Base-by-base conservation (phyloP, 2,329 filamentous ascomycete genomes). In the Curvularia eragrostidis region DNA sequence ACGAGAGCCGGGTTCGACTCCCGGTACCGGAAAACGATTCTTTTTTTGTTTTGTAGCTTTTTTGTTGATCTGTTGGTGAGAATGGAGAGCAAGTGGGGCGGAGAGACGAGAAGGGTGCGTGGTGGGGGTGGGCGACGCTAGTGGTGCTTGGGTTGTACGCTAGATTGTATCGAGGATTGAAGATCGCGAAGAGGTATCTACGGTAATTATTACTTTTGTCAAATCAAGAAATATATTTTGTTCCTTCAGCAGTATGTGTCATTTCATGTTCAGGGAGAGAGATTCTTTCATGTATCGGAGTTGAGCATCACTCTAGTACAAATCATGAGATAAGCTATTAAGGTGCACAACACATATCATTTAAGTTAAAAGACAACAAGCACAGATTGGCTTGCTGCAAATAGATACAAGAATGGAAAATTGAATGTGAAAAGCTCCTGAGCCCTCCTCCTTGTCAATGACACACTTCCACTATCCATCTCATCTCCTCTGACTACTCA, bases 391-490 rank as follows among this genome's bases (percentile, higher is more conserved):
- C 13, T 32, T 41, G 26, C 48, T 26, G 41, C 48, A 59, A 54
- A 32, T 57, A 57, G 38, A 46, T 66, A 66, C 63, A 66, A 64
- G 61, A 66, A 66, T 21, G 52, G 54, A 58, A 66, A 6, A 36
- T 36, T n/a, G 32, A 42, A 60, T 5, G 32, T 9, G n/a, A 48
- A 12, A 23, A 41, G 39, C 24, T 21, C 52, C 48, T 19, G 9
- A 50, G 38, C 23, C 43, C 38, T 23, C 34, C 5, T 12, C 15
- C 19, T 47, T 36, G 44, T 48, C 30, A 15, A 28, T 19, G 18
- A 41, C 10, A 9, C 38, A 21, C 10, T 4, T 21, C 18, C 38
- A 12, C 1, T 23, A 30, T 1, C 5, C 9, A 24, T 13, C n/a
- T 3, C 5, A 36, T 34, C 10, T 30, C 24, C 26, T 47, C 24